A percentile compares a stretch with the other conserved stretches of the same genome.
Evolutionary conservation across 306 rosid species (phyloP).

Genomic region (Quercus variabilis): DNA sequence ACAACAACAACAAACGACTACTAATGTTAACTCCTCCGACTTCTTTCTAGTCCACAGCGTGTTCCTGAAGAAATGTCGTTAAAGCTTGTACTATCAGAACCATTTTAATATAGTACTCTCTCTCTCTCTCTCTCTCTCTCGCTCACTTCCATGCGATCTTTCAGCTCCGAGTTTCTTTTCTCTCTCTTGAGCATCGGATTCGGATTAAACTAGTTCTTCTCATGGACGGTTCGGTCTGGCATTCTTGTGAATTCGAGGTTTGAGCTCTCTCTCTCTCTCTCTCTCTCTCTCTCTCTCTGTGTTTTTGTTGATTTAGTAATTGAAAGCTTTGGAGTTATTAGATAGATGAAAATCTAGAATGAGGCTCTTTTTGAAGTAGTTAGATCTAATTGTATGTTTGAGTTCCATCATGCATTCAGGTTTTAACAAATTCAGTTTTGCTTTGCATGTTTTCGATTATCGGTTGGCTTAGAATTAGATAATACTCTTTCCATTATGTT

Average conservation of each 20-base stretch:
- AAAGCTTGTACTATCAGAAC: slow-evolving; percentile 19
- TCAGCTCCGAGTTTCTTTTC: background rate
- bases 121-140: background rate
- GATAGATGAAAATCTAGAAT: background rate
- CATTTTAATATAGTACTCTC: background rate
- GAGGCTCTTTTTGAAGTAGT: background rate
- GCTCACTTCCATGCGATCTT: background rate
- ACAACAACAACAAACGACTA: slow-evolving; percentile 3
- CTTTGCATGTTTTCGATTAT: too few relatives aligned
- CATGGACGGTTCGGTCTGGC: background rate
- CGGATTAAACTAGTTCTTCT: background rate
- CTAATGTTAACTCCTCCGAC: background rate
- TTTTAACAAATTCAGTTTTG: background rate
- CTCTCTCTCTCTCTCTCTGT: background rate
- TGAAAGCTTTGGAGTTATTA: background rate
- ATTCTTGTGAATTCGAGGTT: background rate
- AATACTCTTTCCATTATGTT: too few relatives aligned
- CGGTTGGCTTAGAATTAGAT: too few relatives aligned
- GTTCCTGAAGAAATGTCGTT: slow-evolving; percentile 59
- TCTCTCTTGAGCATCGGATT: background rate
- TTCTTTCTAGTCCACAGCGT: slow-evolving; percentile 19
- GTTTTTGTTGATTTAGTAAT: background rate
- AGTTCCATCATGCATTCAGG: background rate
- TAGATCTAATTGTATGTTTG: background rate
- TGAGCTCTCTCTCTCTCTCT: background rate